Evolutionary conservation across 163 green algal species (phyloP).

Genomic region (Coccomyxa subellipsoidea): DNA sequence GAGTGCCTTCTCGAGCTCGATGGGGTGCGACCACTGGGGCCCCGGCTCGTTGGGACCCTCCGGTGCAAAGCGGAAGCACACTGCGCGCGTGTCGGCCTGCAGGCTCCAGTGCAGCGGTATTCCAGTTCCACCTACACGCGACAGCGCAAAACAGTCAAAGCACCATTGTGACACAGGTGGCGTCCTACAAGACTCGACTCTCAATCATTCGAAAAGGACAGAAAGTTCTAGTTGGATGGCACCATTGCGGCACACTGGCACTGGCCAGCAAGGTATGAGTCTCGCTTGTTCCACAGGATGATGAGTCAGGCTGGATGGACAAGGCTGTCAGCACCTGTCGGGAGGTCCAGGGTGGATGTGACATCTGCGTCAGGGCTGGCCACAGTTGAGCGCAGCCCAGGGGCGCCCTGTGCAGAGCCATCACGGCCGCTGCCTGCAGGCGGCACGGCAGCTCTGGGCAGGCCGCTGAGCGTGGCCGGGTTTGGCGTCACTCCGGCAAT

Average conservation of each 20-base stretch:
- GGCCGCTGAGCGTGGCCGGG: background rate
- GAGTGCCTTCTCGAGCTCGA: constrained; percentile 3
- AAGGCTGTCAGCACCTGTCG: constrained; percentile 10
- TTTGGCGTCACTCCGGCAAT: background rate
- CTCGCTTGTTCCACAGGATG: no score
- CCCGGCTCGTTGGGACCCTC: background rate
- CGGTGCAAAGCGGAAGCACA: constrained; percentile 25
- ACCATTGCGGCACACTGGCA: no score
- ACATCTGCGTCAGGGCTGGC: constrained; percentile 9
- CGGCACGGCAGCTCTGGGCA: background rate
- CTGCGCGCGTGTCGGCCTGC: constrained; percentile 5
- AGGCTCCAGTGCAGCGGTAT: constrained; percentile 25
- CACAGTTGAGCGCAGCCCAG: constrained; percentile 10
- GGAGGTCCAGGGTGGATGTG: constrained; percentile 24
- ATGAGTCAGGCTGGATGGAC: no score
- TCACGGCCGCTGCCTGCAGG: background rate
- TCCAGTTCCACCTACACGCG: constrained; percentile 12
- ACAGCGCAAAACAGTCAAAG: background rate
- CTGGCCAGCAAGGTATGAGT: no score
- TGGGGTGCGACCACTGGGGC: constrained; percentile 17
- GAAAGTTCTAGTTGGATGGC: background rate
- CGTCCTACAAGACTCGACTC: no score
- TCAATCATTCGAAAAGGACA: background rate
- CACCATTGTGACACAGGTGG: no score
- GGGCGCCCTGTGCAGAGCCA: background rate